These are phyloP conservation scores for Cercospora beticola DNA, from an alignment of 2,329 filamentous ascomycete genomes.

Conservation along the genomic window DNA sequence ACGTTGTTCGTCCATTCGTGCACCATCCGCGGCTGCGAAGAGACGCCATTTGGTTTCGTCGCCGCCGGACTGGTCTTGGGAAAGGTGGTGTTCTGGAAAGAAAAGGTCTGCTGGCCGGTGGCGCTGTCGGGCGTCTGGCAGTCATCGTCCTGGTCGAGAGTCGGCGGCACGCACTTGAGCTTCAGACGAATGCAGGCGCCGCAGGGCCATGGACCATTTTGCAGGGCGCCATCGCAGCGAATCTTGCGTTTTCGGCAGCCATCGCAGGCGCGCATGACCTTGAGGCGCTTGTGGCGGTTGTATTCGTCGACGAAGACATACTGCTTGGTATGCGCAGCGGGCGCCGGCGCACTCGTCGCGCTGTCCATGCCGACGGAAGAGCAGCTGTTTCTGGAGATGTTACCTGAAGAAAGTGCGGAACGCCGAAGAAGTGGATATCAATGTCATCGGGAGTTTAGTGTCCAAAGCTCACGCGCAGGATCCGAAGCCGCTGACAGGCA, in stretches of 20 bases:
- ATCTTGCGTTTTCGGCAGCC: constrained; percentile 94
- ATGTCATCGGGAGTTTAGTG: constrained; percentile 19
- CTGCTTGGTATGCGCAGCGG: constrained; percentile 78
- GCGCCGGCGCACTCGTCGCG: constrained; percentile 40
- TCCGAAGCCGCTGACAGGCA: constrained; percentile 13
- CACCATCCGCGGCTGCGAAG: constrained; percentile 20
- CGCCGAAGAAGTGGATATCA: constrained; percentile 18
- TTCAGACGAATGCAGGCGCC: constrained; percentile 90
- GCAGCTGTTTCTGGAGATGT: constrained; percentile 15
- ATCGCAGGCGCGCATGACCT: constrained; percentile 97
- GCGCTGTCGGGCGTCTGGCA: constrained; percentile 26
- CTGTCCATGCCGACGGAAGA: constrained; percentile 20
- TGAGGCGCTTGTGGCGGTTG: constrained; percentile 93
- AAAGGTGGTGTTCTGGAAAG: constrained; percentile 32
- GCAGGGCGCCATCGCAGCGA: constrained; percentile 95
- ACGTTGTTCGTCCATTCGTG: constrained; percentile 23
- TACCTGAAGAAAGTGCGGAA: constrained; percentile 16
- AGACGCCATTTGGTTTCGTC: constrained; percentile 14
- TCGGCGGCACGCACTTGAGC: constrained; percentile 87
- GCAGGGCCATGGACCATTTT: constrained; percentile 89
- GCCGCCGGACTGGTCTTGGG: constrained; percentile 15
- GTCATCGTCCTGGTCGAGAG: constrained; percentile 70
- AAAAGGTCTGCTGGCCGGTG: constrained; percentile 32
- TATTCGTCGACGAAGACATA: constrained; percentile 99
- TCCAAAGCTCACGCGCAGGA: not conserved